phyloP scores from a whole-genome alignment of 495 filamentous ascomycete species.

The Penicillium soppii region DNA sequence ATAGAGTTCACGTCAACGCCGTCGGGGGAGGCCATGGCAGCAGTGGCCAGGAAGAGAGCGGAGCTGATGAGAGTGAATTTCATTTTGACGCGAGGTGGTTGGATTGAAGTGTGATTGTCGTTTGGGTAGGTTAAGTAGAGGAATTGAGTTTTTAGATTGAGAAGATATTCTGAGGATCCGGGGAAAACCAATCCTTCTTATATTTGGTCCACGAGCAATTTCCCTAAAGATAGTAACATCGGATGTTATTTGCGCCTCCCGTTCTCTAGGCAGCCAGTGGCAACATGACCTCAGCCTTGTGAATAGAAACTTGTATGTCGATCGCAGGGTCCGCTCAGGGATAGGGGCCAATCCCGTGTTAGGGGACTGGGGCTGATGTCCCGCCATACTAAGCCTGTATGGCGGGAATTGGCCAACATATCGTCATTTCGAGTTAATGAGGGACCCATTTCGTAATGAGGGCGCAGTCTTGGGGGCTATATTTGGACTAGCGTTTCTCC shows the following conservation, averaged over 20 bases:
- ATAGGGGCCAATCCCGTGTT: background rate
- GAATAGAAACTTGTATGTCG: constrained; percentile 4
- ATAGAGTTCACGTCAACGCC: constrained; percentile 12
- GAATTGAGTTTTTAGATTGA: background rate
- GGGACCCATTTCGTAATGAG: constrained; percentile 7
- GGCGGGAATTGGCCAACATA: constrained; percentile 1
- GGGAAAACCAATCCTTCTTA: constrained; percentile 5
- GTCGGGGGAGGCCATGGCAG: constrained; percentile 19
- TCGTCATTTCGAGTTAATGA: constrained; percentile 19
- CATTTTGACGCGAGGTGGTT: constrained; percentile 15
- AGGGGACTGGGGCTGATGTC: background rate
- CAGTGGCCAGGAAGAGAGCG: constrained; percentile 23
- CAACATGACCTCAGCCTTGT: constrained; percentile 15
- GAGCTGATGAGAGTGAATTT: constrained; percentile 30
- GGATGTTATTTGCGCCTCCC: constrained; percentile 1
- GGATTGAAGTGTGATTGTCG: background rate
- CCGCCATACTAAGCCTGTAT: too few relatives aligned
- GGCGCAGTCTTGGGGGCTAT: background rate
- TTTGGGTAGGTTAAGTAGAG: background rate
- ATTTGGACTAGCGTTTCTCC: background rate
- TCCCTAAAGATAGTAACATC: constrained; percentile 17
- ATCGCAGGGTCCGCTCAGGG: constrained; percentile 7
- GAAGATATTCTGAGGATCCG: background rate
- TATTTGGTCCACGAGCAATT: background rate
- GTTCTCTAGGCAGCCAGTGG: constrained; percentile 7